A percentile compares a stretch with the other conserved stretches of the same genome.
These are phyloP conservation scores for Xerocomus spinulosus DNA, from an alignment of 768 basidiomycete genomes.

Conservation along the genomic window DNA sequence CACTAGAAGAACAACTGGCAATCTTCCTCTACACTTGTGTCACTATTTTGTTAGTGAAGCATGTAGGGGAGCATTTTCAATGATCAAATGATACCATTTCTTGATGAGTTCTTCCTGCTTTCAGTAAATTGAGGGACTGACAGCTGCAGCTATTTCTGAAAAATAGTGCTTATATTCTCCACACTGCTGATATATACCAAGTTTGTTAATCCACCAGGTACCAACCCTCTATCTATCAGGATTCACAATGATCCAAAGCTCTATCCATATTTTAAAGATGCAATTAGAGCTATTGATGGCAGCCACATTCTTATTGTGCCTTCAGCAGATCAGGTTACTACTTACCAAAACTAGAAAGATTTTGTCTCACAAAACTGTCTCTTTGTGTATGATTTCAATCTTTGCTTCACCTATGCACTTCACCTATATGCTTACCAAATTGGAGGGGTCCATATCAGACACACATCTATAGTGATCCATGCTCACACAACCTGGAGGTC, in stretches of 20 bases:
- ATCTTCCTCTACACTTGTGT: not conserved
- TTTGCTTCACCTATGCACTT: slow-evolving; percentile 35
- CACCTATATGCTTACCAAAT: no score
- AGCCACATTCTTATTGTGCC: not conserved
- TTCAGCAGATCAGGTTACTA: not conserved
- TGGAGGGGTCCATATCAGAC: slow-evolving; percentile 41
- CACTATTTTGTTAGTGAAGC: not conserved
- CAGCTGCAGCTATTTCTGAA: not conserved
- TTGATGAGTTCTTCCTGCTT: not conserved
- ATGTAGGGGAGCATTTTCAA: not conserved
- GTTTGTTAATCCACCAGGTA: slow-evolving; percentile 17
- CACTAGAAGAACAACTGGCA: not conserved
- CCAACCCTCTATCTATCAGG: slow-evolving; percentile 1
- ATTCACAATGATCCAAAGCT: slow-evolving; percentile 28
- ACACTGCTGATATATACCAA: slow-evolving; percentile 3
- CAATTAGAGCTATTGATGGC: slow-evolving; percentile 28
- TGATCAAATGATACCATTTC: not conserved
- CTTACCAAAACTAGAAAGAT: slow-evolving; percentile 19
- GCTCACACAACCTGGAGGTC: no score
- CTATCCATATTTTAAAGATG: slow-evolving; percentile 31
- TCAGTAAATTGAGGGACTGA: no score
- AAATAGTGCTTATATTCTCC: not conserved
- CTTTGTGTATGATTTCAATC: slow-evolving; percentile 31
- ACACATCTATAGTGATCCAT: slow-evolving; percentile 19
- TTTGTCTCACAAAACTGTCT: slow-evolving; percentile 35